phyloP scores from a whole-genome alignment of 2,329 filamentous ascomycete genomes.

The Aspergillus terreus region DNA sequence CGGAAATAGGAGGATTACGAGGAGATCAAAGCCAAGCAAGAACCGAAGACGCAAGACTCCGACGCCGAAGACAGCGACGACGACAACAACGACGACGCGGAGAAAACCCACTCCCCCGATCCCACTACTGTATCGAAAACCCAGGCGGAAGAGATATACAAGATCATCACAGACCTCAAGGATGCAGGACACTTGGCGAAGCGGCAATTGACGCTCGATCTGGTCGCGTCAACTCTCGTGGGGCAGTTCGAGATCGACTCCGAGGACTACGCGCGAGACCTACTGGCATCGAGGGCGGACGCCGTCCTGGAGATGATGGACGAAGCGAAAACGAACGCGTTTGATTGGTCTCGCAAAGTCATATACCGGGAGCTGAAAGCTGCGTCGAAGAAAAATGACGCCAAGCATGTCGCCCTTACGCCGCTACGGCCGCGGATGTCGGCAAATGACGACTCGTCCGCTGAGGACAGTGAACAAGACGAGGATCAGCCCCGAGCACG shows the following conservation, averaged over 20 bases:
- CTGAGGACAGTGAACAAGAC: conserved; percentile 27
- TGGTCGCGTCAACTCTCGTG: conserved; percentile 28
- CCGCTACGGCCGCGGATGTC: conserved; percentile 29
- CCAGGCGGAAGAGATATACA: conserved; percentile 36
- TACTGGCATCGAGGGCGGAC: conserved; percentile 32
- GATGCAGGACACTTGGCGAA: conserved; percentile 40
- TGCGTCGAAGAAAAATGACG: conserved; percentile 23
- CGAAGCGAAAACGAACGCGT: conserved; percentile 30
- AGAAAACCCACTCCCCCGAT: conserved; percentile 22
- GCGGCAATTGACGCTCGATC: conserved; percentile 36
- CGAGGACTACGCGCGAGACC: conserved; percentile 33
- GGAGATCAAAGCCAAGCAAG: conserved; percentile 23
- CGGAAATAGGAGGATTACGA: conserved; percentile 33
- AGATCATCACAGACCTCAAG: conserved; percentile 36
- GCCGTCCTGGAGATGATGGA: conserved; percentile 35
- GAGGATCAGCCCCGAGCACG: conserved; percentile 19
- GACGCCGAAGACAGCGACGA: conserved; percentile 15
- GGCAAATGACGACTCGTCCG: conserved; percentile 28
- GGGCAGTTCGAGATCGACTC: conserved; percentile 32
- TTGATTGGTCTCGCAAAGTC: conserved; percentile 40
- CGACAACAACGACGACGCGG: conserved; percentile 11
- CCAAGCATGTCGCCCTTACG: conserved; percentile 28
- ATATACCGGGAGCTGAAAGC: conserved; percentile 40
- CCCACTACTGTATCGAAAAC: conserved; percentile 25
- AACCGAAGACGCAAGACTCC: conserved; percentile 17